Evolutionary conservation across 2,329 filamentous ascomycete species (phyloP), one percentile per base, ranked within the genome.

Genomic region (Colletotrichum phormii): DNA sequence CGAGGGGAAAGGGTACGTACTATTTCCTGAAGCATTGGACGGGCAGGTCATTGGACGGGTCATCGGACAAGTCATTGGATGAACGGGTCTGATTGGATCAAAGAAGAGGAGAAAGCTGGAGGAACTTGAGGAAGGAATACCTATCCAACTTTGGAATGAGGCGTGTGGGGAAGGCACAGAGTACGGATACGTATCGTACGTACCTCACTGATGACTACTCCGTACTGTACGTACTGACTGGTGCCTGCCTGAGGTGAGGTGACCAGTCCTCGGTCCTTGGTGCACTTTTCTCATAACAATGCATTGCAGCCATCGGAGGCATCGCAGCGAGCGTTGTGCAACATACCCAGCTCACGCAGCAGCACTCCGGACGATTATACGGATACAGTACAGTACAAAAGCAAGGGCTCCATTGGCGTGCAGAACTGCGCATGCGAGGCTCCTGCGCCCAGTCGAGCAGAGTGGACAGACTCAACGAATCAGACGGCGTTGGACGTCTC

Each of bases 371-470:
- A 7, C 37, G 26, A 26, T 26, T 26, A 26, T 5, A 42, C 13
- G 37, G 37, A 26, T 26, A 26, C 46, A 24, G 53, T 15, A 29
- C 22, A 55, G 53, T 37, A 49, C 31, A 64, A 64, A 37, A 22
- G 15, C 51, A 42, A 69, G 54, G 49, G 46, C 63, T 57, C 63
- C 63, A 68, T 59, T 59, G 46, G 58, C 42, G 33, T 22, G 64
- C 68, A 71, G 68, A 67, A 49, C 61, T 58, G 67, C 57, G 35
- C 64, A 66, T 71, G 67, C 55, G 24, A 59, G 54, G 29, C 67
- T 70, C 33, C 54, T 70, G 67, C 62, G 42, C 54, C 62, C 31
- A 37, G 64, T 53, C 53, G 12, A 67, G 37, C 58, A 58, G 37
- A 42, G 37, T 42, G 37, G 37, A 42, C 13, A 18, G 37, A 26